These are phyloP conservation scores for Alternaria alternata DNA, from an alignment of 2,329 filamentous ascomycete species.

Conservation along the genomic window DNA sequence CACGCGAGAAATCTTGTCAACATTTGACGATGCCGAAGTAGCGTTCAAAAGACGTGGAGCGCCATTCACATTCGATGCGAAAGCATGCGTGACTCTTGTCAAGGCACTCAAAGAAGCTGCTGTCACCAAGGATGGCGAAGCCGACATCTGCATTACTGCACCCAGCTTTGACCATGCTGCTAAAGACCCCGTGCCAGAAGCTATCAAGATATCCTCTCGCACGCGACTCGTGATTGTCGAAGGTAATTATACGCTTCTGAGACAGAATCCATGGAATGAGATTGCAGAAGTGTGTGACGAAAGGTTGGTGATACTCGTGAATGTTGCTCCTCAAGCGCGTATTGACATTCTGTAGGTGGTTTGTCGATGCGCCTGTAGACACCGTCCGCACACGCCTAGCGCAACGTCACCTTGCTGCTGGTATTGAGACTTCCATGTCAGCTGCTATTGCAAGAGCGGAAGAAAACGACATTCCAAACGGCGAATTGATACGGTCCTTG, in stretches of 20 bases:
- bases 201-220: slow-evolving; percentile 29
- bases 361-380: slow-evolving; percentile 32
- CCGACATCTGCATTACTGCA: slow-evolving; percentile 26
- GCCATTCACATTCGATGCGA: slow-evolving; percentile 38
- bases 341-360: slow-evolving; percentile 29
- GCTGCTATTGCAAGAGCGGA: slow-evolving; percentile 33
- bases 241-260: slow-evolving; percentile 39
- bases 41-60: slow-evolving; percentile 37
- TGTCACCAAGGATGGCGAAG: slow-evolving; percentile 24
- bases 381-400: slow-evolving; percentile 28
- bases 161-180: slow-evolving; percentile 38
- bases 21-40: slow-evolving; percentile 26
- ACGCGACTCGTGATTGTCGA: slow-evolving; percentile 35
- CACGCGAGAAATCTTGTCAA: slow-evolving; percentile 27
- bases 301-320: slow-evolving; percentile 20
- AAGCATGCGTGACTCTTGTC: slow-evolving; percentile 29
- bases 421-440: slow-evolving; percentile 30
- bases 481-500: slow-evolving; percentile 31
- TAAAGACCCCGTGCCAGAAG: slow-evolving; percentile 32
- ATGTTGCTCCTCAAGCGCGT: background rate
- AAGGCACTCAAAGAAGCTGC: slow-evolving; percentile 22
- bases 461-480: slow-evolving; percentile 38
- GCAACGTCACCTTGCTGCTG: slow-evolving; percentile 33
- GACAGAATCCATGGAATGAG: slow-evolving; percentile 28
- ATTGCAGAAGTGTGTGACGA: slow-evolving; percentile 27